These are phyloP conservation scores for Aeschynomene evenia DNA, from an alignment of 306 rosid species.

Conservation along the genomic window DNA sequence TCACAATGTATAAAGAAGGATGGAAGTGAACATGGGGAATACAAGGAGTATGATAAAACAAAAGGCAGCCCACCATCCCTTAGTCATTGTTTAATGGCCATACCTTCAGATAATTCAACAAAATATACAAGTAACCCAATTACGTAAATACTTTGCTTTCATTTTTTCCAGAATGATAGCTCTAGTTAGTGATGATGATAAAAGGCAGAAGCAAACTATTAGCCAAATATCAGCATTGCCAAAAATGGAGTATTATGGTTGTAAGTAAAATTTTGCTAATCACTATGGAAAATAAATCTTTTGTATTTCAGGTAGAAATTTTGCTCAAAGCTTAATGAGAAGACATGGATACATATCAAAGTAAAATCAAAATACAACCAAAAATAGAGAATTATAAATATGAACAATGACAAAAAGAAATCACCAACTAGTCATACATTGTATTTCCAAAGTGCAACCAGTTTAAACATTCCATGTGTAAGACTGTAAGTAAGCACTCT, in stretches of 20 bases:
- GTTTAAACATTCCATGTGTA: not conserved
- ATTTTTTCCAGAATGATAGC: conserved; percentile 8
- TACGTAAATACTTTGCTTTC: not conserved
- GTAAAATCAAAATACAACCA: not conserved
- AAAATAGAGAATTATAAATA: not conserved
- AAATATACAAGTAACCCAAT: not conserved
- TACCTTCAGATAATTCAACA: not conserved
- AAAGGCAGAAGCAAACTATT: not conserved
- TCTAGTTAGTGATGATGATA: conserved; percentile 3
- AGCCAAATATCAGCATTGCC: conserved; percentile 5
- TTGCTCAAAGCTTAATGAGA: not conserved
- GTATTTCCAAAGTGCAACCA: not conserved
- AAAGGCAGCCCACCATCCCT: not conserved
- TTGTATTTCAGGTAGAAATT: not conserved
- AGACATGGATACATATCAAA: not conserved
- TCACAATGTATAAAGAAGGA: not conserved
- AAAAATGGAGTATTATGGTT: not conserved
- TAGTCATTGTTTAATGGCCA: not conserved
- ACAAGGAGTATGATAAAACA: not conserved
- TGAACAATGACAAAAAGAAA: not conserved
- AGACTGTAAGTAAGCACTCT: conserved; percentile 7
- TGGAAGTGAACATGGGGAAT: not conserved
- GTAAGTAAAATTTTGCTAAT: not conserved
- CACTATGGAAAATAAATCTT: not conserved
- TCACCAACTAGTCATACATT: not conserved